Base-by-base conservation (phyloP, 1,139 yeast species). In the Kurtzmaniella quercitrusa region DNA sequence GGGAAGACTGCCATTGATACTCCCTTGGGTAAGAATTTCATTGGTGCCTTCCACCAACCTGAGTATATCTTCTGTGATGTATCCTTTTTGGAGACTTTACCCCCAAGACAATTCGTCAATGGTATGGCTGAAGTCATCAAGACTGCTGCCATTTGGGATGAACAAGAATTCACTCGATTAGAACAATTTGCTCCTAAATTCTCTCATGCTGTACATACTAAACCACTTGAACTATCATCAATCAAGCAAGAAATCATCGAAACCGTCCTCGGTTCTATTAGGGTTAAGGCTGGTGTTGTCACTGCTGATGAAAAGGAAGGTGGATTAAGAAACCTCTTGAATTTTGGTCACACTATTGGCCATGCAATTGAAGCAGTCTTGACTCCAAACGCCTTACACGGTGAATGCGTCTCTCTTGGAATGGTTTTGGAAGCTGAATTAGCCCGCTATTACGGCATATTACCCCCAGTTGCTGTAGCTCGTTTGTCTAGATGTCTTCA, bases 1-100 rank as follows among this genome's bases (percentile, higher is more conserved):
- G 99, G 99, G 40, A 94, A 94, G 63, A 94, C 98, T 33, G 98
- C 98, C 37, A 93, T 94, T 48, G 98, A 94, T 62, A 91, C 98
- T n/a, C 96, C 97, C 2, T 67, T 85, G 52, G 98, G 99, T 41
- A 94, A 94, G 73, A 94, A 94, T 68, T 83, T 94, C 53, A 79
- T 94, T 51, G 99, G 99, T 50, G 94, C 98, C 0, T 94, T 94
- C 66, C 94, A 96, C 86, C 99, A 94, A 67, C 98, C 98, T 8
- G 72, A 79, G 55, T 84, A 85, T 55, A 89, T 93, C 48, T 83
- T 90, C 59, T 93, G 87, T 40, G 99, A 94, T 65, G 82, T 91
- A 45, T 77, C 85, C 29, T 93, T 94, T 69, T 75, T 94, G 59
- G 85, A 85, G 53, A 86, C 97, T 16, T 74, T 94, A 49, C 97